phyloP scores from a whole-genome alignment of 2,329 filamentous ascomycete genomes.

The Trichoderma endophyticum region DNA sequence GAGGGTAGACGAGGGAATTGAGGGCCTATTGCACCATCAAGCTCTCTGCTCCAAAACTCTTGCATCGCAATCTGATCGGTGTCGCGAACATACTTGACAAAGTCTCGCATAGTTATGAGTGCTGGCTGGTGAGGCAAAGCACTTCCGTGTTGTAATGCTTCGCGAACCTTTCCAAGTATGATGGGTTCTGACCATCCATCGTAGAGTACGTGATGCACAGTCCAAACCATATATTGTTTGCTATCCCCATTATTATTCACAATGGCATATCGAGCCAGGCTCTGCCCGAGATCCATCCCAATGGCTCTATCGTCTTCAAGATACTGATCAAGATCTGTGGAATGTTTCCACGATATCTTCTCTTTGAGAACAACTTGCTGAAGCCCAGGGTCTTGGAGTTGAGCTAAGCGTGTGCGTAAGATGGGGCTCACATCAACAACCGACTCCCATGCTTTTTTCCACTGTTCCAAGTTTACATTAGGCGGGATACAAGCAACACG shows the following conservation, averaged over 20 bases:
- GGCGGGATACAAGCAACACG: constrained; percentile 24
- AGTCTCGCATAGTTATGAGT: background rate
- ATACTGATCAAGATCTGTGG: background rate
- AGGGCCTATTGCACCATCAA: background rate
- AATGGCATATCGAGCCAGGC: background rate
- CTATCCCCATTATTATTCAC: background rate
- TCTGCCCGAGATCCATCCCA: background rate
- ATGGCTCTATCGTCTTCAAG: background rate
- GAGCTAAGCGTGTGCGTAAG: constrained; percentile 34
- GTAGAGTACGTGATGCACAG: constrained; percentile 39
- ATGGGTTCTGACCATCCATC: constrained; percentile 35
- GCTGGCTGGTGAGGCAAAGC: background rate
- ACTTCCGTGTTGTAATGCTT: constrained; percentile 19
- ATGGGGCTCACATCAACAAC: constrained; percentile 30
- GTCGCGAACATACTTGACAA: constrained; percentile 15
- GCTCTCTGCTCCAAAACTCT: constrained; percentile 7
- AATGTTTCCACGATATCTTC: constrained; percentile 19
- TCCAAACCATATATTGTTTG: constrained; percentile 31
- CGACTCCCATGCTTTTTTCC: constrained; percentile 30
- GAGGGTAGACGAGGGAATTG: background rate
- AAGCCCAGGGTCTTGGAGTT: constrained; percentile 19
- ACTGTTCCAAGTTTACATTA: constrained; percentile 23
- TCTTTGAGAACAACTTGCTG: constrained; percentile 20
- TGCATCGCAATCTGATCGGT: constrained; percentile 30
- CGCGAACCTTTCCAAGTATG: constrained; percentile 28